A percentile compares a stretch with the other conserved stretches of the same genome.
Evolutionary conservation across 2,329 filamentous ascomycete species (phyloP).

Genomic region (Beauveria medogensis): DNA sequence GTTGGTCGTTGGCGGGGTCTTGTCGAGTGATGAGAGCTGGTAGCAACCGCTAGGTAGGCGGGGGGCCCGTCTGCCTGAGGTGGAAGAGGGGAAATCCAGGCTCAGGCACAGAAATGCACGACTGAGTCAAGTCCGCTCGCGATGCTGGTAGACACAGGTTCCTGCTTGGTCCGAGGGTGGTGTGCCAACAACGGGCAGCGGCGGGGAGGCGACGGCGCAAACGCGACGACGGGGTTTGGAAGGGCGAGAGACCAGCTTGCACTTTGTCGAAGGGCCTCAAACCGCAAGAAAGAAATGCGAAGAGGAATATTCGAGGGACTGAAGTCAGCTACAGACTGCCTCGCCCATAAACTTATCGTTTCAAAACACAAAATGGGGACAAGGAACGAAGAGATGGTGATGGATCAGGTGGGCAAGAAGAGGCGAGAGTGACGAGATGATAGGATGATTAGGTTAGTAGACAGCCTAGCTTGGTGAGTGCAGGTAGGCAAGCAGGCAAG

Average conservation of each 20-base stretch:
- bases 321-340: background rate
- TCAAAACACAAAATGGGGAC: background rate
- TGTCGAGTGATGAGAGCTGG: constrained; percentile 2
- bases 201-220: constrained; percentile 9
- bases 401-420: constrained; percentile 1
- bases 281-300: background rate
- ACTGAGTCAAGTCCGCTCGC: background rate
- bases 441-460: background rate
- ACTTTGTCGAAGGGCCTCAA: background rate
- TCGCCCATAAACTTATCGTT: background rate
- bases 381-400: background rate
- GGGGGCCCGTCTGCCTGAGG: background rate
- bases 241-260: background rate
- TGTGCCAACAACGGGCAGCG: background rate
- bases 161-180: background rate
- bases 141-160: background rate
- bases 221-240: constrained; percentile 1
- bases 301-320: too few species aligned
- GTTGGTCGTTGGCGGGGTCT: constrained; percentile 1
- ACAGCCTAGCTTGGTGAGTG: background rate
- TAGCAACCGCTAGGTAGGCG: background rate
- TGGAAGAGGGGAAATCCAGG: too few species aligned
- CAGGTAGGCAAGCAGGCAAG: background rate
- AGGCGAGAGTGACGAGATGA: constrained; percentile 4
- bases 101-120: background rate